Percentiles rank a stretch among this genome's conserved stretches.
These are phyloP conservation scores for Microdochium nivale DNA, from an alignment of 2,329 filamentous ascomycete species.

Conservation along the genomic window DNA sequence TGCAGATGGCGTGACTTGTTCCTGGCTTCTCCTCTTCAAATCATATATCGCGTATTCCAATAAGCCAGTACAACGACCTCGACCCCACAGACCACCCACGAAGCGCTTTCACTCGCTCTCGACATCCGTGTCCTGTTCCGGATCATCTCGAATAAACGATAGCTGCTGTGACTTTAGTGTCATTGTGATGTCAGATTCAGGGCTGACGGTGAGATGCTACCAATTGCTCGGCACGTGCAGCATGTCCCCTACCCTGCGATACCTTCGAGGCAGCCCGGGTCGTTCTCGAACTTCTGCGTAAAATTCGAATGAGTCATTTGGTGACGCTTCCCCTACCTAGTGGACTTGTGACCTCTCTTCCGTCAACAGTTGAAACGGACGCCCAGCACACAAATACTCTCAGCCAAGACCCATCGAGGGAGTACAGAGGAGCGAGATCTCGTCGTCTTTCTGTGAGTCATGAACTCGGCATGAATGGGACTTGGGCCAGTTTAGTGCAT, in stretches of 20 bases:
- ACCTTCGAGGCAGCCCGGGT: slow-evolving; percentile 73
- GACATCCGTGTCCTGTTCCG: slow-evolving; percentile 85
- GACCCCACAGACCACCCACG: slow-evolving; percentile 55
- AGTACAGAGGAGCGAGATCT: slow-evolving; percentile 85
- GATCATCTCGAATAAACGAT: slow-evolving; percentile 70
- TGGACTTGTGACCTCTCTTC: slow-evolving; percentile 87
- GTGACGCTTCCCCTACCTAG: slow-evolving; percentile 93
- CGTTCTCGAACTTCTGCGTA: slow-evolving; percentile 72
- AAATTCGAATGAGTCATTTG: slow-evolving; percentile 90
- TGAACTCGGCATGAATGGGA: slow-evolving; percentile 75
- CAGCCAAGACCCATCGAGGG: slow-evolving; percentile 81
- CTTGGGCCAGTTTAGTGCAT: slow-evolving; percentile 88
- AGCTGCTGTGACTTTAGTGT: slow-evolving; percentile 81
- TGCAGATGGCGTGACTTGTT: slow-evolving; percentile 57
- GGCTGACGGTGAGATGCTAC: slow-evolving; percentile 94
- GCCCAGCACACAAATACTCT: slow-evolving; percentile 72
- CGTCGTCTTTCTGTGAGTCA: slow-evolving; percentile 70
- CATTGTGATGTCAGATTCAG: slow-evolving; percentile 75
- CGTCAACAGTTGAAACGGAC: slow-evolving; percentile 82
- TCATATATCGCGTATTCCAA: slow-evolving; percentile 56
- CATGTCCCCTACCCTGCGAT: slow-evolving; percentile 80
- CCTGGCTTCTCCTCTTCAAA: slow-evolving; percentile 58
- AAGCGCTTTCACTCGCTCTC: slow-evolving; percentile 66
- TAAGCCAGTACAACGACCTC: slow-evolving; percentile 64
- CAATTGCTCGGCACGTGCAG: slow-evolving; percentile 89